These are phyloP conservation scores for Perkinsus olseni DNA, from an alignment of 169 alveolate genomes.

Conservation along the genomic window DNA sequence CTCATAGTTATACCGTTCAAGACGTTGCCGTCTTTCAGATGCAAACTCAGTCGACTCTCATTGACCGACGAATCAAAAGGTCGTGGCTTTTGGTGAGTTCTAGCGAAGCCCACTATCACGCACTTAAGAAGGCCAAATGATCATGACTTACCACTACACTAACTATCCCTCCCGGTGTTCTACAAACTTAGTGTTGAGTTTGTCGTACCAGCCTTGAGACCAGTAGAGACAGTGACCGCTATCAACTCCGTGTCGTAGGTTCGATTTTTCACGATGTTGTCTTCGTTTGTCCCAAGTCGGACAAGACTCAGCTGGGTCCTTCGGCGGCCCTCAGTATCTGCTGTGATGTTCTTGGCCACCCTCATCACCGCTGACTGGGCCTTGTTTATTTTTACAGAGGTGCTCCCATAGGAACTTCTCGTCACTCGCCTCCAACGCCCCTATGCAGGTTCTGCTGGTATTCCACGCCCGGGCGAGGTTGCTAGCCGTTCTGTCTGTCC, in stretches of 20 bases:
- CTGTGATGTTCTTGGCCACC: neutral
- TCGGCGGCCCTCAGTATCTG: neutral
- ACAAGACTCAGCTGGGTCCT: neutral
- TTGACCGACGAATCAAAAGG: neutral
- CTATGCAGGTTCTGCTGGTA: neutral
- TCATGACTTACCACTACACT: too few species aligned
- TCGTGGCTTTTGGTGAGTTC: neutral
- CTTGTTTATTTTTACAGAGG: neutral
- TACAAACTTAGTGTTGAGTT: neutral
- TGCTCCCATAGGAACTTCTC: neutral
- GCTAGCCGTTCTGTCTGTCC: neutral
- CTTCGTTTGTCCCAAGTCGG: neutral
- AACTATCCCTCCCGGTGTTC: neutral
- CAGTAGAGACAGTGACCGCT: too few species aligned
- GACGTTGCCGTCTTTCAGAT: neutral
- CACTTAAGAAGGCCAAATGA: neutral
- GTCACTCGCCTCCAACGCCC: neutral
- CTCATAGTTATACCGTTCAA: too few species aligned
- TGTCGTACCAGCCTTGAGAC: neutral
- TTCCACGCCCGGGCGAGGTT: neutral
- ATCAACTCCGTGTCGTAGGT: too few species aligned
- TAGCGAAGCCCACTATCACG: neutral
- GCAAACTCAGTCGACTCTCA: neutral
- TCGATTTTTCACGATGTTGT: too few species aligned
- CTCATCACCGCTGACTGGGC: neutral